Conservation (phyloP, 2,329 filamentous ascomycete species). For the Mycosphaerelloides madeirae region DNA sequence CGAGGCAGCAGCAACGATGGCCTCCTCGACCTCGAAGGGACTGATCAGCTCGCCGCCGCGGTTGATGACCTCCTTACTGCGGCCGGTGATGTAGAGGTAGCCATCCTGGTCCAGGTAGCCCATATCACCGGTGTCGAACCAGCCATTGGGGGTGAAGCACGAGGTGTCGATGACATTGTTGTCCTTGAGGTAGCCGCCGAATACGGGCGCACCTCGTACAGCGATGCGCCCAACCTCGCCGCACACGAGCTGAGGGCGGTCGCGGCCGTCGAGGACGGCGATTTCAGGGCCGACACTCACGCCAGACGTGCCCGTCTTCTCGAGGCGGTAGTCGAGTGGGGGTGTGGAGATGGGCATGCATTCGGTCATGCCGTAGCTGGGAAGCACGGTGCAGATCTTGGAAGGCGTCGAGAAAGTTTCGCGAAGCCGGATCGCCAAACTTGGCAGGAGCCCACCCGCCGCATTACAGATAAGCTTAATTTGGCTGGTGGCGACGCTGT, state of each 20-base stretch:
- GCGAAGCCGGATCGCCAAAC: constrained; percentile 46
- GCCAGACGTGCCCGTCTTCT: constrained; percentile 52
- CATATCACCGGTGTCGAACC: constrained; percentile 54
- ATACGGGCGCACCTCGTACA: constrained; percentile 50
- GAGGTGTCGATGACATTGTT: constrained; percentile 44
- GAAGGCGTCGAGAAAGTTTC: constrained; percentile 42
- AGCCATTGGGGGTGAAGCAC: constrained; percentile 46
- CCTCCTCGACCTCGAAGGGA: constrained; percentile 56
- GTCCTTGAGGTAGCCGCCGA: constrained; percentile 46
- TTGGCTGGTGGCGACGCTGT: constrained; percentile 40
- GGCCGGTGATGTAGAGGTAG: constrained; percentile 52
- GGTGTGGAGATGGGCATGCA: constrained; percentile 57
- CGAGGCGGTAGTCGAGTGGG: constrained; percentile 49
- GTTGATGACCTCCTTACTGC: constrained; percentile 56
- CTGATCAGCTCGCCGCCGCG: constrained; percentile 57
- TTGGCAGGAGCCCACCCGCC: constrained; percentile 50
- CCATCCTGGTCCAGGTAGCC: constrained; percentile 50
- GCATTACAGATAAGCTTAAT: constrained; percentile 55
- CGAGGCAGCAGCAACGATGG: constrained; percentile 46
- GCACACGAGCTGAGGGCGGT: constrained; percentile 23
- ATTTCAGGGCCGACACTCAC: constrained; percentile 50
- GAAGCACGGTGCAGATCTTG: constrained; percentile 44
- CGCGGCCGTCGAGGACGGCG: constrained; percentile 44
- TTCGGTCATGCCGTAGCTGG: constrained; percentile 58
- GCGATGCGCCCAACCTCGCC: constrained; percentile 45